Evolutionary conservation across 495 filamentous ascomycete genomes (phyloP), one percentile per base, ranked within the genome.

Genomic region (Alectoria sarmentosa): DNA sequence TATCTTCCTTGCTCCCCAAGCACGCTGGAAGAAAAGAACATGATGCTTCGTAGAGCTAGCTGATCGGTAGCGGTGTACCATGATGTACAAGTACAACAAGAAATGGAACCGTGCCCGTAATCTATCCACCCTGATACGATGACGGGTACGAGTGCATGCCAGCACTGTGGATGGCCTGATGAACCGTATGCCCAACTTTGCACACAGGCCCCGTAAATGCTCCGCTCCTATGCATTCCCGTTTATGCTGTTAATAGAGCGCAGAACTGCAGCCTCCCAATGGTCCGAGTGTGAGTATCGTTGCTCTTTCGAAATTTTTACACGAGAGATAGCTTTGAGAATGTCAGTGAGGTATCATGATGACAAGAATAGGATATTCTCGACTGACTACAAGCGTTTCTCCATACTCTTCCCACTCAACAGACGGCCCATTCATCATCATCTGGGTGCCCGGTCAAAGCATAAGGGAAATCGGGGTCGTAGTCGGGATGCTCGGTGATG

Each of bases 391-490:
- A 32, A 14, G 26, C 14, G 7, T 60, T 28, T 26, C 26, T 39
- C 28, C 36, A 55, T 26, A 39, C 23, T 17, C 37, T 56, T 62
- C 23, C 32, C 19, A 75, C 37, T 63, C 6, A 54, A 32, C 28
- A 54, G 26, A 54, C 83, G 39, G 78, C 78, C 82, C 82, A 86
- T 72, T 86, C 83, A 55, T 82, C 84, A 73, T 86, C 83, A 54
- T 78, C 70, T n/a, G 81, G 82, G 72, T 84, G 81, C 39, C 78
- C 78, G 15, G 65, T 63, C 56, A 71, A 57, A 38, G 69, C 69
- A 28, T 66, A 66, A 4, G 67, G 69, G 39, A 39, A 67, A 5
- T 61, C 63, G 9, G 69, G 67, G 28, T 71, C 67, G 37, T 69
- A 71, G 32, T 69, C 63, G 0, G 67, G 71, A 62, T 70, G 69